Percentiles rank a stretch among this genome's conserved stretches.
These are phyloP conservation scores for Kwoniella dendrophila DNA, from an alignment of 768 basidiomycete genomes.

Conservation along the genomic window DNA sequence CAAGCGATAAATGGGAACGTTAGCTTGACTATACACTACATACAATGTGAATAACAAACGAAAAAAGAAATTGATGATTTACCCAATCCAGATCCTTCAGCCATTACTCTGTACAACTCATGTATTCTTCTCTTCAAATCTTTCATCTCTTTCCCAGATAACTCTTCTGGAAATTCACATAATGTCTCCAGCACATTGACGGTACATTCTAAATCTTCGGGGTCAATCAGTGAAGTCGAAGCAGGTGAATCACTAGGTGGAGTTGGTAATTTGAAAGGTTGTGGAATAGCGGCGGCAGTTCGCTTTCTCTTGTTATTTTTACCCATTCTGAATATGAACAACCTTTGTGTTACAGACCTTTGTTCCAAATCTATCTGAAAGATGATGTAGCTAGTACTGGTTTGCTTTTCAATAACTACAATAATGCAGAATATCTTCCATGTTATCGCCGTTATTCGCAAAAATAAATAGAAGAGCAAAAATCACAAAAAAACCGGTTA, in stretches of 20 bases:
- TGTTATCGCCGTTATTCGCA: too few relatives aligned
- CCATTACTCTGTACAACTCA: constrained; percentile 46
- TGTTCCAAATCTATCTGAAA: background rate
- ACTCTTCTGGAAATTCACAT: constrained; percentile 40
- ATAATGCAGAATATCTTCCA: too few relatives aligned
- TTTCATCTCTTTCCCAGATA: constrained; percentile 39
- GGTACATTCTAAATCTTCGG: constrained; percentile 46
- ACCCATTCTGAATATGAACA: constrained; percentile 19
- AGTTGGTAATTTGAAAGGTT: constrained; percentile 10
- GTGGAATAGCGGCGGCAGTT: background rate
- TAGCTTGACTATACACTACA: too few relatives aligned
- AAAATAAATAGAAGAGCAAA: too few relatives aligned
- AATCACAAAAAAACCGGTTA: too few relatives aligned
- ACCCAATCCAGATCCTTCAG: constrained; percentile 39
- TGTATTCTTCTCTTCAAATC: constrained; percentile 47
- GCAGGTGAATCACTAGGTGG: constrained; percentile 13
- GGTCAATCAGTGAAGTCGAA: constrained; percentile 26
- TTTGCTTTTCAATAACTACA: too few relatives aligned
- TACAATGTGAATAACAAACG: too few relatives aligned
- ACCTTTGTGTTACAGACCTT: background rate
- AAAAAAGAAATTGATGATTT: constrained; percentile 4
- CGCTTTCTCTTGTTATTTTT: constrained; percentile 37
- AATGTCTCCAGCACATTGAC: constrained; percentile 40
- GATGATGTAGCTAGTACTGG: too few relatives aligned
- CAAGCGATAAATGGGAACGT: too few relatives aligned